Percentiles rank a stretch among this genome's conserved stretches.
phyloP scores from a whole-genome alignment of 192 early-diverging fungal genomes.

The Podila epigama region DNA sequence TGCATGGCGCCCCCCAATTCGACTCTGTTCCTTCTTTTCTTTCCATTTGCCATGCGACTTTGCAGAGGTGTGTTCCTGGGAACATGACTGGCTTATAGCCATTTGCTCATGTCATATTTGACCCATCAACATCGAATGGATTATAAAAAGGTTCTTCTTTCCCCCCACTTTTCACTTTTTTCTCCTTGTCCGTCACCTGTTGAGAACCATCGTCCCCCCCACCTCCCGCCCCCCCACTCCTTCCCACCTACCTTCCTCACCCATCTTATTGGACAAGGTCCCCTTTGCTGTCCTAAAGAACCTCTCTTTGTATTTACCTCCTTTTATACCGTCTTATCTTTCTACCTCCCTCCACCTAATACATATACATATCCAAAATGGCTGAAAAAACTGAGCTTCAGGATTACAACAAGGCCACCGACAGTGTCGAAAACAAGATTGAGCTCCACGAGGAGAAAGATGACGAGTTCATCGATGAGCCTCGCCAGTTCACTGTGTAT shows the following conservation, averaged over 20 bases:
- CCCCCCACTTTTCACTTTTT: background rate
- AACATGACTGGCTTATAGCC: no score
- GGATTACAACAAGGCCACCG: background rate
- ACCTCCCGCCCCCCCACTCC: background rate
- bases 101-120: no score
- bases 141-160: background rate
- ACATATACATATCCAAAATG: background rate
- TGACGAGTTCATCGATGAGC: constrained; percentile 28
- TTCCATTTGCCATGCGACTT: no score
- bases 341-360: background rate
- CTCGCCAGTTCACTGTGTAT: constrained; percentile 40
- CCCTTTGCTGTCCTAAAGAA: no score
- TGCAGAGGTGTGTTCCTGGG: no score
- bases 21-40: no score
- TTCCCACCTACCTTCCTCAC: background rate
- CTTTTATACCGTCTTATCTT: background rate
- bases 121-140: no score
- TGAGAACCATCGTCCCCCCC: constrained; percentile 5
- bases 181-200: constrained; percentile 2
- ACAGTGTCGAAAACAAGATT: constrained; percentile 8
- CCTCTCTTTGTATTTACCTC: no score
- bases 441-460: background rate
- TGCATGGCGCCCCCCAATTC: no score
- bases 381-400: constrained; percentile 1
- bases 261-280: background rate